Evolutionary conservation across 441 rosid species (phyloP).

Genomic region (Macaranga tanarius): DNA sequence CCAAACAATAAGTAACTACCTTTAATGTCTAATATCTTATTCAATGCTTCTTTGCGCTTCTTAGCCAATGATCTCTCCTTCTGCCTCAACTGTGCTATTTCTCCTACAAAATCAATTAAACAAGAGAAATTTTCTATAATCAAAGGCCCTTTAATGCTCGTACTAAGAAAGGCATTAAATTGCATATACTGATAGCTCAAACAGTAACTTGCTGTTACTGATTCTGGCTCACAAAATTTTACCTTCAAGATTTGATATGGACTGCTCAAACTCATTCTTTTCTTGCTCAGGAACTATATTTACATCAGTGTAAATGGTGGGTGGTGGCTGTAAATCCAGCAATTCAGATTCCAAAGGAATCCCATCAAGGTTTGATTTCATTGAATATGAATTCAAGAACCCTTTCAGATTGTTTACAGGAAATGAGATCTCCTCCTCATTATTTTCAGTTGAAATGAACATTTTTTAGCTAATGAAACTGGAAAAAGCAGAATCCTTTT

Average conservation of each 20-base stretch:
- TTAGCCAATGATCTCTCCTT: conserved; percentile 55
- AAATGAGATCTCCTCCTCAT: conserved; percentile 30
- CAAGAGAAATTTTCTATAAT: conserved; percentile 8
- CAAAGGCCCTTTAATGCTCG: not conserved
- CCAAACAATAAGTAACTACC: conserved; percentile 37
- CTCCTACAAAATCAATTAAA: conserved; percentile 43
- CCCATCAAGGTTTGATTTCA: conserved; percentile 34
- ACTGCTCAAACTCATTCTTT: conserved; percentile 55
- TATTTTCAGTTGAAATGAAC: conserved; percentile 34
- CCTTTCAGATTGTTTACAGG: conserved; percentile 29
- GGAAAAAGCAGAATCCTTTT: conserved; percentile 22
- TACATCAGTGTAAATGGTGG: conserved; percentile 55
- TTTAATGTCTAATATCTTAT: conserved; percentile 69
- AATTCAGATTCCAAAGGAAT: conserved; percentile 37
- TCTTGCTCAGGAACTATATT: conserved; percentile 77
- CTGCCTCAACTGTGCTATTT: conserved; percentile 50
- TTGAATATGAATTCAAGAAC: conserved; percentile 28
- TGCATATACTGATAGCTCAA: not conserved
- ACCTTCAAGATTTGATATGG: conserved; percentile 65
- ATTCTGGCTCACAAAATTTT: not conserved
- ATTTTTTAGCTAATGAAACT: conserved; percentile 29
- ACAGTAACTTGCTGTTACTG: not conserved
- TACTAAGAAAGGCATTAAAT: not conserved
- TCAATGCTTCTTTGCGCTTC: conserved; percentile 58
- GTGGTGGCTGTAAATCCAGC: conserved; percentile 38